Percentiles rank a stretch among this genome's conserved stretches.
Evolutionary conservation across 805 yeast genomes (phyloP).

Genomic region (Tetrapisispora nanseiensis): DNA sequence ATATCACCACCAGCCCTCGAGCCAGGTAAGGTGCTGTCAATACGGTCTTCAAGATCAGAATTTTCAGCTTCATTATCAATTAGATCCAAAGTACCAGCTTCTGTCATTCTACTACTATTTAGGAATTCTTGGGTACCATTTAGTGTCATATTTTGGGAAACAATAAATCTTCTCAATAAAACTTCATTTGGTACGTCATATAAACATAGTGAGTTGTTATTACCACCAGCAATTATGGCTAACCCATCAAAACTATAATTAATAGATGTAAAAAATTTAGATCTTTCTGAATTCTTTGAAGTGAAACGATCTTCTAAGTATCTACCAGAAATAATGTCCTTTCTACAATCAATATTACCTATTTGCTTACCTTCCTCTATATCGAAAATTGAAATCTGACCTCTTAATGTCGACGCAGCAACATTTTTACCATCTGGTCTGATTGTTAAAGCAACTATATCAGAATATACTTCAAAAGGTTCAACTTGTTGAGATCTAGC

Average conservation of each 20-base stretch:
- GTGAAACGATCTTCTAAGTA: slow-evolving; percentile 72
- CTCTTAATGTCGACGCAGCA: slow-evolving; percentile 82
- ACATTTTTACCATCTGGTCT: slow-evolving; percentile 90
- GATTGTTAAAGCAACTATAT: slow-evolving; percentile 72
- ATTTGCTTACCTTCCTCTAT: slow-evolving; percentile 71
- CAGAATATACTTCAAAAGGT: slow-evolving; percentile 78
- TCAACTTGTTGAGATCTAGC: slow-evolving; percentile 81
- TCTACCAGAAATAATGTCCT: slow-evolving; percentile 82
- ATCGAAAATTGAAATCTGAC: slow-evolving; percentile 77
- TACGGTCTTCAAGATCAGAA: slow-evolving; percentile 74
- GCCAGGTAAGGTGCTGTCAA: slow-evolving; percentile 75
- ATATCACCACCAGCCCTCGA: slow-evolving; percentile 72
- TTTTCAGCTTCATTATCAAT: slow-evolving; percentile 81
- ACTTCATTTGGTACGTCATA: slow-evolving; percentile 89
- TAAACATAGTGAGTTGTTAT: slow-evolving; percentile 80
- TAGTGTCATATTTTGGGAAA: slow-evolving; percentile 80
- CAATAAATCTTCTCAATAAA: slow-evolving; percentile 66
- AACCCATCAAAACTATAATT: slow-evolving; percentile 85
- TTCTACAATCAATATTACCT: slow-evolving; percentile 75
- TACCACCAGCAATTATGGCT: slow-evolving; percentile 85
- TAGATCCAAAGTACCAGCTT: slow-evolving; percentile 73
- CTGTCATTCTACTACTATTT: slow-evolving; percentile 77
- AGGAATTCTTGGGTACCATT: slow-evolving; percentile 77
- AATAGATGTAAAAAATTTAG: slow-evolving; percentile 73
- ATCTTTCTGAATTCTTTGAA: slow-evolving; percentile 69